Evolutionary conservation across 1,284 basidiomycete species (phyloP), one percentile per base, ranked within the genome.

Genomic region (Melampsora larici-populina): DNA sequence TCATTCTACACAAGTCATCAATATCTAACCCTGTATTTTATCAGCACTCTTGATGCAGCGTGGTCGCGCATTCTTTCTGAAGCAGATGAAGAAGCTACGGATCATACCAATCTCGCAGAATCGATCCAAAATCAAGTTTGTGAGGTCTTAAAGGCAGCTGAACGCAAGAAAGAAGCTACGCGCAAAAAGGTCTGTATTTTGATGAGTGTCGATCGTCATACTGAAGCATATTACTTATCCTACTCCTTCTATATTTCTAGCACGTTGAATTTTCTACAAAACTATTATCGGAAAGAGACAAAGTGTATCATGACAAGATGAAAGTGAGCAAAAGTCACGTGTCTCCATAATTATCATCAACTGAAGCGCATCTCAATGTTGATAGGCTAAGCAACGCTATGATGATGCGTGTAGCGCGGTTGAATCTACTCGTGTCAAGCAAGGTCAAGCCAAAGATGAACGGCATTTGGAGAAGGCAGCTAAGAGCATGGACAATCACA

Each of bases 361-460:
- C 26, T 66, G 24, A 55, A 55, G 21, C 15, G 49, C 18, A n/a
- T 71, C 60, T 65, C 60, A 36, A 65, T 17, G 46, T 13, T 29
- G 49, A 40, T 81, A 92, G 91, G 88, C 85, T 79, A 92, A 92
- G 83, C 88, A 89, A 82, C 92, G 91, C 90, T 92, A 92, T 81
- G 90, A 92, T 79, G 89, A 89, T 55, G 89, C 91, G 80, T 92
- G 91, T 82, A 81, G 82, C 24, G 90, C 91, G 82, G 87, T 91
- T 60, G 80, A 80, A 68, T 51, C 74, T 17, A 75, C 78, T 36
- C 73, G 80, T 7, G 64, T 77, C 15, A 80, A 80, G 48, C 78
- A 80, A 63, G 79, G 78, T 55, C 64, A 69, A 46, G 70, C 88
- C 62, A 86, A 86, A 62, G 90, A 91, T 81, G 91, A 93, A 82